Evolutionary conservation across 2,329 filamentous ascomycete genomes (phyloP), one percentile per base, ranked within the genome.

Genomic region (Botrytis fabae): DNA sequence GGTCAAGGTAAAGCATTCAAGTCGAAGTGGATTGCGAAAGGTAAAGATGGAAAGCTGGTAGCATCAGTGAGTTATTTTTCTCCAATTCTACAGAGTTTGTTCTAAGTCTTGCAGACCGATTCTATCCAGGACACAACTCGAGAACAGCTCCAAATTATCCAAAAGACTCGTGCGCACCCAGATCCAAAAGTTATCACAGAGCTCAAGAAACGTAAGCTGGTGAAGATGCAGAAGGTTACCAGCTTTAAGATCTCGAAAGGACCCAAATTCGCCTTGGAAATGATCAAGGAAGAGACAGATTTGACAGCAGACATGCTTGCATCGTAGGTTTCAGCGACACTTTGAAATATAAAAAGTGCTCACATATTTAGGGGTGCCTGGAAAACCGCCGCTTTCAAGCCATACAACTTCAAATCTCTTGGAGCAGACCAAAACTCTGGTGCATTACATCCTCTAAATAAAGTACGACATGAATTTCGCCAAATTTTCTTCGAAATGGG

Each of bases 401-500:
- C 90, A 54, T 93, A 93, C 83, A 93, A 93, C 82, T 93, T 93
- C 85, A 97, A 85, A 68, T 85, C 86, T 4, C 84, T 91, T 51
- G 89, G 89, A 35, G 85, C 87, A 4, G 87, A 89, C 77, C 89
- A 91, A 81, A 85, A 86, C 75, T 85, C 89, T 22, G 89, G 89
- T 69, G 87, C 89, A 22, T 83, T 88, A 80, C 92, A 87, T 81
- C 90, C 91, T 80, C 85, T 99, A 78, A 98, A 94, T 85, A 98
- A 98, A 86, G 95, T 98, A 79, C 92, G 96, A 78, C 89, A 93
- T 79, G 96, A 98, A 84, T 97, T 99, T 88, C 88, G 96, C 73
- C 93, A 96, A 81, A 98, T 99, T 81, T 99, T 99, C 90, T 98
- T 99, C 84, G 94, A 97, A 82, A 97, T 97, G 91, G 96, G 95